Percentiles rank a stretch among this genome's conserved stretches.
phyloP scores from a whole-genome alignment of 2,329 filamentous ascomycete genomes.

The Cercospora canescens region DNA sequence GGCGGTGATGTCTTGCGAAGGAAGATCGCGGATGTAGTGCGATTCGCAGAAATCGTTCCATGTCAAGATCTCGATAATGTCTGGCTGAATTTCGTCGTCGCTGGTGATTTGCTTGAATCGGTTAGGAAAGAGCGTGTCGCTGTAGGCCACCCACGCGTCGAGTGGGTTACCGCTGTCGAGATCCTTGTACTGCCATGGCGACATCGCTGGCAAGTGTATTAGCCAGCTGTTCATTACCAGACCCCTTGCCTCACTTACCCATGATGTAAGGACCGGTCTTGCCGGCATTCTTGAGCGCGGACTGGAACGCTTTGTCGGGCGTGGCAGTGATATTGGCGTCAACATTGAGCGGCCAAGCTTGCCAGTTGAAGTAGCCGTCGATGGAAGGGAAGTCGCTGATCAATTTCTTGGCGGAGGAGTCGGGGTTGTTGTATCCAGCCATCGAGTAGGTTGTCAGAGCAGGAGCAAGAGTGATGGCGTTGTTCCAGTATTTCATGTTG shows the following conservation, averaged over 20 bases:
- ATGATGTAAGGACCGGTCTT: conserved; percentile 41
- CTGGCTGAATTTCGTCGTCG: conserved; percentile 35
- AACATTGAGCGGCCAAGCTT: conserved; percentile 40
- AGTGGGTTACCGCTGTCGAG: conserved; percentile 38
- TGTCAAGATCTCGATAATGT: conserved; percentile 42
- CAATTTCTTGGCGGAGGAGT: conserved; percentile 28
- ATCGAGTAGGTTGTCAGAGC: conserved; percentile 37
- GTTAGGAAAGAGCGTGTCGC: conserved; percentile 39
- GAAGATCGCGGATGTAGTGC: conserved; percentile 42
- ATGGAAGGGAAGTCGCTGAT: conserved; percentile 37
- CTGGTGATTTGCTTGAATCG: conserved; percentile 33
- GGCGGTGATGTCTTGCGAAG: conserved; percentile 28
- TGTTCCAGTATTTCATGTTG: conserved; percentile 32
- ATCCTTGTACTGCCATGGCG: conserved; percentile 44
- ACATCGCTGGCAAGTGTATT: conserved; percentile 35
- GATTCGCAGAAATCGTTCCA: conserved; percentile 45
- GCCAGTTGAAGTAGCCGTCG: conserved; percentile 43
- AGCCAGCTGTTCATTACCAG: conserved; percentile 27
- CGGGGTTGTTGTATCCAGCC: conserved; percentile 30
- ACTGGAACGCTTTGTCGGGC: conserved; percentile 38
- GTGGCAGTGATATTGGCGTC: conserved; percentile 34
- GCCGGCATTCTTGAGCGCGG: conserved; percentile 35
- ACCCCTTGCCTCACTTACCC: conserved; percentile 33
- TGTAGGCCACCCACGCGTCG: conserved; percentile 40
- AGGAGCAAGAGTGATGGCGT: conserved; percentile 37